Conservation (phyloP, 257 asterid genomes). For the Nicotiana paniculata region DNA sequence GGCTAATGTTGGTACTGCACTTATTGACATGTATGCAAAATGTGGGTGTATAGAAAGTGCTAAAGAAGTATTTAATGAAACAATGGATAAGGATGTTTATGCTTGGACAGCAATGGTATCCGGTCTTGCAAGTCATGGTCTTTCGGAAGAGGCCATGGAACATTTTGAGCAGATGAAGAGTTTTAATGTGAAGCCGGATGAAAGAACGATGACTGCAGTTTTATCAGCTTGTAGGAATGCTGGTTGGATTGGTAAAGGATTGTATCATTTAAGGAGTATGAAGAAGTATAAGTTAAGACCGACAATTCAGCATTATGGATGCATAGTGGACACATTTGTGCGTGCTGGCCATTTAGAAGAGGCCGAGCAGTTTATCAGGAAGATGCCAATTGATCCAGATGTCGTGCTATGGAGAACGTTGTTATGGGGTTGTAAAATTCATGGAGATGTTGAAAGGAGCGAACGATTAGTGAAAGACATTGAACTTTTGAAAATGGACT, state of each 20-base stretch:
- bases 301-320: constrained; percentile 23
- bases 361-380: constrained; percentile 16
- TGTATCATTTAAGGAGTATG: constrained; percentile 14
- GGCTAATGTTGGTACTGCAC: constrained; percentile 17
- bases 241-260: constrained; percentile 13
- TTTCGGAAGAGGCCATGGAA: constrained; percentile 7
- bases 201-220: constrained; percentile 21
- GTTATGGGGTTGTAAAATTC: constrained; percentile 18
- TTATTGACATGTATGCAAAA: constrained; percentile 21
- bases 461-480: constrained; percentile 6
- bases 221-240: constrained; percentile 24
- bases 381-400: constrained; percentile 18
- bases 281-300: constrained; percentile 21
- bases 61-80: constrained; percentile 6
- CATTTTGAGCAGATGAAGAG: constrained; percentile 12
- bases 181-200: constrained; percentile 11
- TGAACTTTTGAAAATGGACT: constrained; percentile 11
- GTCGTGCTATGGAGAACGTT: constrained; percentile 15
- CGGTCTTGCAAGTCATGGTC: constrained; percentile 17
- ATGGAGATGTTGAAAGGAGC: constrained; percentile 18
- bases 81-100: constrained; percentile 13
- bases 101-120: constrained; percentile 21
- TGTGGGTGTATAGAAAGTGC: constrained; percentile 21
- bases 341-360: constrained; percentile 19
- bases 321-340: constrained; percentile 15